Evolutionary conservation across 768 basidiomycete species (phyloP).

Genomic region (Xerocomus brunneocitrinus): DNA sequence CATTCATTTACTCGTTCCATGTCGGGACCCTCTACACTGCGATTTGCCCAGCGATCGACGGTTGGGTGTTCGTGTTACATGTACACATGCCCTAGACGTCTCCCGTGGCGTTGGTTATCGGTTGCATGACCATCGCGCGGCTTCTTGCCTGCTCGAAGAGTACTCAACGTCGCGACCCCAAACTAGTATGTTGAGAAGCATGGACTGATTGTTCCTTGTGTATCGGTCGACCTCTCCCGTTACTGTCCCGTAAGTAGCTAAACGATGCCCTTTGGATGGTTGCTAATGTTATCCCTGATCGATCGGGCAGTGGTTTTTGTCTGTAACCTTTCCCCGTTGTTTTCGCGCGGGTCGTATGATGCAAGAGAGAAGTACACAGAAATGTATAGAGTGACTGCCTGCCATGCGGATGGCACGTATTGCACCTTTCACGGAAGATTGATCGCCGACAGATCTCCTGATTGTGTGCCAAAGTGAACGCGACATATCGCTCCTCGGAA

Average conservation of each 20-base stretch:
- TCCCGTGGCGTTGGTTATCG: conserved; percentile 1
- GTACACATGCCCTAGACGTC: background rate
- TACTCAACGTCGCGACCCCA: conserved; percentile 8
- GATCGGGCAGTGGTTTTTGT: conserved; percentile 11
- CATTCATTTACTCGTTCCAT: conserved; percentile 12
- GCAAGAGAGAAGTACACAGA: conserved; percentile 26
- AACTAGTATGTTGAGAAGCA: conserved; percentile 21
- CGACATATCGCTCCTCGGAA: conserved; percentile 21
- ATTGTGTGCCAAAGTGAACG: conserved; percentile 16
- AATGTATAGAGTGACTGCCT: conserved; percentile 23
- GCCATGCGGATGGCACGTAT: conserved; percentile 14
- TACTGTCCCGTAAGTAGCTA: conserved; percentile 18
- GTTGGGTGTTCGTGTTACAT: background rate
- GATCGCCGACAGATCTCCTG: conserved; percentile 18
- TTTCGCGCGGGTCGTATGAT: conserved; percentile 19
- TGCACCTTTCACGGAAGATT: conserved; percentile 26
- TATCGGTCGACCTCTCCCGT: background rate
- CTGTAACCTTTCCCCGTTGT: conserved; percentile 20
- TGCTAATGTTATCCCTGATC: conserved; percentile 5
- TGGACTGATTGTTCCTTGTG: background rate
- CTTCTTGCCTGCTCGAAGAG: conserved; percentile 23
- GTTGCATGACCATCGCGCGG: background rate
- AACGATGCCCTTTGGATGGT: conserved; percentile 9
- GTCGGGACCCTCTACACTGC: background rate
- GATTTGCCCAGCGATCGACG: conserved; percentile 19